Conservation (phyloP, 352 stramenopile genomes). For the Pythium rhizo-oryzae region DNA sequence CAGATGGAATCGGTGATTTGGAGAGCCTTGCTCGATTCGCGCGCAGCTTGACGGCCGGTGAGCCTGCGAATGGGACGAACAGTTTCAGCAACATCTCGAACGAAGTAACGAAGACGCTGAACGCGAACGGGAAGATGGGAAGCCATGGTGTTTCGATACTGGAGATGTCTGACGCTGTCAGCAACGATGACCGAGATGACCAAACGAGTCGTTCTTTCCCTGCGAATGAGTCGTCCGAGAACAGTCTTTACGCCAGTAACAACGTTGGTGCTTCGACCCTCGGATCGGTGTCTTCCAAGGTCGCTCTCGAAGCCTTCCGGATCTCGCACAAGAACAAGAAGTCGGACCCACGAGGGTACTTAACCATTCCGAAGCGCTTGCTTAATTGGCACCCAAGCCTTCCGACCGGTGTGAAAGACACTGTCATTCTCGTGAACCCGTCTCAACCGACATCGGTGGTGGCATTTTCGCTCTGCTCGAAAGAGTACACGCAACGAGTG, state of each 20-base stretch:
- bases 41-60: slow-evolving; percentile 50
- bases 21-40: slow-evolving; percentile 75
- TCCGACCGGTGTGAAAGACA: slow-evolving; percentile 68
- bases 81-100: slow-evolving; percentile 64
- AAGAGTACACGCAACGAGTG: slow-evolving; percentile 75
- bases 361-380: slow-evolving; percentile 80
- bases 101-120: slow-evolving; percentile 77
- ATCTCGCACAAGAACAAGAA: slow-evolving; percentile 70
- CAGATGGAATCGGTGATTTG: slow-evolving; percentile 58
- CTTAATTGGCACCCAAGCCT: slow-evolving; percentile 84
- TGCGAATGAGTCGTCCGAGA: slow-evolving; percentile 52
- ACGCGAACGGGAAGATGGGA: slow-evolving; percentile 22
- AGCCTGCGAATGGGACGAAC: slow-evolving; percentile 34
- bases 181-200: slow-evolving; percentile 66
- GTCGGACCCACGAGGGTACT: slow-evolving; percentile 50
- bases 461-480: slow-evolving; percentile 85
- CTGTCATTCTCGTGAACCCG: slow-evolving; percentile 75
- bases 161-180: slow-evolving; percentile 62
- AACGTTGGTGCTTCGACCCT: slow-evolving; percentile 60
- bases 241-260: slow-evolving; percentile 37
- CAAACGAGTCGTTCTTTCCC: slow-evolving; percentile 69
- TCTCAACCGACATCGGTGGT: slow-evolving; percentile 85
- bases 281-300: slow-evolving; percentile 58
- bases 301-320: slow-evolving; percentile 68
- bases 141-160: slow-evolving; percentile 25